Evolutionary conservation across 1,284 basidiomycete species (phyloP), one percentile per base, ranked within the genome.

Genomic region (Violaceomyces palustris): DNA sequence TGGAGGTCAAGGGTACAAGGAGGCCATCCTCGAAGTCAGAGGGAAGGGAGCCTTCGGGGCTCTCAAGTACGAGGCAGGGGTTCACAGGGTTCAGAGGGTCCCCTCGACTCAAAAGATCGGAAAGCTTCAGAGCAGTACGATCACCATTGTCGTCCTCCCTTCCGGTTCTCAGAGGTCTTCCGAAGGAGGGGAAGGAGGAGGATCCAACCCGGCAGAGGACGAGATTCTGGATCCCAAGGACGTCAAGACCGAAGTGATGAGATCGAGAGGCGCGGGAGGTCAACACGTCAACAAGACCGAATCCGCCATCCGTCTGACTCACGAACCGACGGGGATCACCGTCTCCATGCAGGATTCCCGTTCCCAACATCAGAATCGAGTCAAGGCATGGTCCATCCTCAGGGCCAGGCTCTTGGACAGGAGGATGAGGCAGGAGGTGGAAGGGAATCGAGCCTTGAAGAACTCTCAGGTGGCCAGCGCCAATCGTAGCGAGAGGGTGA

Each of bases 261-360:
- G 93, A 15, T 82, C 92, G 0, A 78, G 90, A 25, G 94, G 94
- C 35, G 93, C 94, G 3, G 94, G 94, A 36, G 93, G 94, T n/a
- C 91, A 91, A 79, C 93, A 98, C 76, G 94, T 98, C 66, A 99
- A 98, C 77, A 90, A 88, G 79, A 98, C 93, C 0, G 94, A 98
- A 75, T 96, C 91, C 0, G 94, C 94, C 1, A 88, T 99, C n/a
- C 84, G 94, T 1, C 75, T 98, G 26, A 94, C 91, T 0, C 94
- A 98, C 65, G 76, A 88, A 11, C 93, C 94, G 0, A 88, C 90
- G 1, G 91, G 92, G 0, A 87, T 97, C 44, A 86, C 85, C 0
- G 94, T 98, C 8, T 92, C 90, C 3, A 97, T 97, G 89, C 94
- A 98, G 76, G 93, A 99, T 65, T 91, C 92, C 55, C 82, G 94